Conservation (phyloP, 768 basidiomycete species). For the Candolleomyces efflorescens region DNA sequence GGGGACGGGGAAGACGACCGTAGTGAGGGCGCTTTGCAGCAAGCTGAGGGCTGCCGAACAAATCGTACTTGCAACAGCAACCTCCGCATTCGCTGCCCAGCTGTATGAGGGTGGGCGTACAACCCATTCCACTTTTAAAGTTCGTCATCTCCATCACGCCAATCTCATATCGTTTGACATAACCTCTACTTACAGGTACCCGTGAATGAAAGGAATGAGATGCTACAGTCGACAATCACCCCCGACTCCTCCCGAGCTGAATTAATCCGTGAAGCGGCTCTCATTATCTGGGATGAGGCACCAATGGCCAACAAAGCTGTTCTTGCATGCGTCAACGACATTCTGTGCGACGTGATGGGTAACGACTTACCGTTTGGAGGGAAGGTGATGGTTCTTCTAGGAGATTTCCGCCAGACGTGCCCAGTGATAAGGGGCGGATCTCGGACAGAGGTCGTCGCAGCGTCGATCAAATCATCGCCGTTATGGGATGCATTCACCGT, state of each 20-base stretch:
- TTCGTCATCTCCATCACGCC: conserved; percentile 8
- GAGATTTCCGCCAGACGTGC: conserved; percentile 37
- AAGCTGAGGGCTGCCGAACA: conserved; percentile 19
- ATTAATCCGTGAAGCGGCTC: conserved; percentile 23
- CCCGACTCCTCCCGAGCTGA: conserved; percentile 19
- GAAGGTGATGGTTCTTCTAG: conserved; percentile 29
- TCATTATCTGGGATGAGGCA: conserved; percentile 39
- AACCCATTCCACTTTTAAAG: conserved; percentile 35
- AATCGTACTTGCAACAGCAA: conserved; percentile 32
- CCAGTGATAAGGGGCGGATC: conserved; percentile 31
- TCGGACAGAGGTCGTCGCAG: conserved; percentile 22
- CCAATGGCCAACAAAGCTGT: conserved; percentile 36
- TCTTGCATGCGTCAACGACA: conserved; percentile 29
- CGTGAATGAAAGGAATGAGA: too few relatives aligned
- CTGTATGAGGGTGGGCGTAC: conserved; percentile 33
- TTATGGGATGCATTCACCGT: conserved; percentile 29
- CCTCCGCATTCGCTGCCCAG: conserved; percentile 36
- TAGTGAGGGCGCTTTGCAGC: conserved; percentile 30
- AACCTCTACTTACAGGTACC: background rate
- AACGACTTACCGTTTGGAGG: conserved; percentile 31
- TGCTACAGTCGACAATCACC: too few relatives aligned
- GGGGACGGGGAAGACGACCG: conserved; percentile 36
- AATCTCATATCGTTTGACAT: background rate
- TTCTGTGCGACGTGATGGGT: conserved; percentile 22
- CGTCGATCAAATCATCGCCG: conserved; percentile 31